Evolutionary conservation across 2,329 filamentous ascomycete genomes (phyloP).

Genomic region (Verticillium albo-atrum): DNA sequence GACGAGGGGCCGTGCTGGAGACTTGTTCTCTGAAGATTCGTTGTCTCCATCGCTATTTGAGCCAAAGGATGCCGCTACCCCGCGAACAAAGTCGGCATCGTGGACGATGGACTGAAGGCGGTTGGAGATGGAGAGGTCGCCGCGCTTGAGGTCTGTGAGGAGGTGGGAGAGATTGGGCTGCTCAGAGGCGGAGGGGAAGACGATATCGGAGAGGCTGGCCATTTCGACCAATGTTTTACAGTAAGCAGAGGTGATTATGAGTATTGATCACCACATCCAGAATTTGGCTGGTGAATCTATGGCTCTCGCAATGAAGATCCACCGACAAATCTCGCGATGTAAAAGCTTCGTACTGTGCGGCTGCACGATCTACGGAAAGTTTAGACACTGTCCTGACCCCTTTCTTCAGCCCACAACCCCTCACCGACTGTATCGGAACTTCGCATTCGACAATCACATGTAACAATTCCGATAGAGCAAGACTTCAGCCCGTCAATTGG

Average conservation of each 20-base stretch:
- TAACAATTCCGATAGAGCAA: too few species aligned
- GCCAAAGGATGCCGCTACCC: slow-evolving; percentile 48
- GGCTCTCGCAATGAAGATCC: background rate
- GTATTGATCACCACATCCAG: background rate
- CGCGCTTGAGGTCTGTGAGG: slow-evolving; percentile 68
- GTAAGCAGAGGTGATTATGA: background rate
- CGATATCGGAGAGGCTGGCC: slow-evolving; percentile 32
- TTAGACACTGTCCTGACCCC: too few species aligned
- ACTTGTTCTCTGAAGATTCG: background rate
- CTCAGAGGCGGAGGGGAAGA: slow-evolving; percentile 43
- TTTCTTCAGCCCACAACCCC: too few species aligned
- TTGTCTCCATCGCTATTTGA: background rate
- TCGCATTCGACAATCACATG: too few species aligned
- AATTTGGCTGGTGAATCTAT: background rate
- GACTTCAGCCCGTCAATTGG: too few species aligned
- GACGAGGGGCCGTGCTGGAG: slow-evolving; percentile 60
- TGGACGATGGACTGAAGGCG: slow-evolving; percentile 72
- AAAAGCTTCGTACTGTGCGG: too few species aligned
- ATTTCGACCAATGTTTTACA: background rate
- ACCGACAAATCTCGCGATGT: background rate
- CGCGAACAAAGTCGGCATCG: slow-evolving; percentile 71
- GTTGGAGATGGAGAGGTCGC: slow-evolving; percentile 74
- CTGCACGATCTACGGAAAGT: too few species aligned
- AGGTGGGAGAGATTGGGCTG: slow-evolving; percentile 65
- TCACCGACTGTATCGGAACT: too few species aligned